Percentiles rank a stretch among this genome's conserved stretches.
These are phyloP conservation scores for Dittrichia graveolens DNA, from an alignment of 129 eudicot species.

Conservation along the genomic window DNA sequence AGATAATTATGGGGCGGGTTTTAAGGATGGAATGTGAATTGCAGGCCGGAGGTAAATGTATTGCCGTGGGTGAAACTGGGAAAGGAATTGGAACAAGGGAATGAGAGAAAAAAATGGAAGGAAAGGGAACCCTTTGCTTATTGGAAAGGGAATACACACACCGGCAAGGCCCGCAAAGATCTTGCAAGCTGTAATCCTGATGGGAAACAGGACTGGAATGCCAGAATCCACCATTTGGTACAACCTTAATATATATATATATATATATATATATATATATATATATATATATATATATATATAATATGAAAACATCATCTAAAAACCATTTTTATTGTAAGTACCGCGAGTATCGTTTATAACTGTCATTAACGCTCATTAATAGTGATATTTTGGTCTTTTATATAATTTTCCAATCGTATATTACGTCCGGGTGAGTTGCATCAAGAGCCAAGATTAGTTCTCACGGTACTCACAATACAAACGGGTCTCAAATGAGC, in stretches of 20 bases:
- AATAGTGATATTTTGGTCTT: too few relatives aligned
- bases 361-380: too few relatives aligned
- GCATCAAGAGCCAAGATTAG: too few relatives aligned
- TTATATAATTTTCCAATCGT: too few relatives aligned
- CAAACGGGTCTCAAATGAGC: too few relatives aligned
- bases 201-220: conserved; percentile 53
- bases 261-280: not conserved
- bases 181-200: conserved; percentile 64
- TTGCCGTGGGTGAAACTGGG: conserved; percentile 67
- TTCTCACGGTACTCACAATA: too few relatives aligned
- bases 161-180: conserved; percentile 44
- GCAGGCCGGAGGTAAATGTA: conserved; percentile 81
- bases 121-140: conserved; percentile 75
- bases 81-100: conserved; percentile 59
- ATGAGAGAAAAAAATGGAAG: conserved; percentile 51
- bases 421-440: too few relatives aligned
- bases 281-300: too few relatives aligned
- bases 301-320: not conserved
- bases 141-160: conserved; percentile 75
- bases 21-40: not conserved
- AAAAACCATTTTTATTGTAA: too few relatives aligned
- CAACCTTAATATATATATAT: not conserved
- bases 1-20: not conserved
- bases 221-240: conserved; percentile 60
- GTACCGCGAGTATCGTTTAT: too few relatives aligned